Percentiles rank a stretch among this genome's conserved stretches.
phyloP scores from a whole-genome alignment of 768 basidiomycete genomes.

The Clavulina sp. region DNA sequence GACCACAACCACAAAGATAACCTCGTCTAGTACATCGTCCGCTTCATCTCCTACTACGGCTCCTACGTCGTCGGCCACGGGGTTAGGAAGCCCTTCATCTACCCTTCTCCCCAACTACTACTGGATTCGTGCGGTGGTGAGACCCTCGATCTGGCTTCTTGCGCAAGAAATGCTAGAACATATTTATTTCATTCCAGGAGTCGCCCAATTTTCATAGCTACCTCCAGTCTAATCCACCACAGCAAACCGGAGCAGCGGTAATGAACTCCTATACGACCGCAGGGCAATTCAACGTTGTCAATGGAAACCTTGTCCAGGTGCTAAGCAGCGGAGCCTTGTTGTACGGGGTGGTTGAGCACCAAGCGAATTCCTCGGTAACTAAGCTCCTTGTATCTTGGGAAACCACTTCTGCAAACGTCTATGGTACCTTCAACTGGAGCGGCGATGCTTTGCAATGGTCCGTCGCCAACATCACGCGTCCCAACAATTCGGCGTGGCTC shows the following conservation, averaged over 20 bases:
- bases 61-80: slow-evolving; percentile 8
- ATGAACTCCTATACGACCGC: slow-evolving; percentile 27
- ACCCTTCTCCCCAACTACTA: slow-evolving; percentile 34
- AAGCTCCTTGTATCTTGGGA: slow-evolving; percentile 36
- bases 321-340: slow-evolving; percentile 18
- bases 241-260: slow-evolving; percentile 30
- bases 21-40: slow-evolving; percentile 2
- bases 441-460: slow-evolving; percentile 46
- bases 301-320: slow-evolving; percentile 40
- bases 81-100: slow-evolving; percentile 15
- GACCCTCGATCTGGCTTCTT: slow-evolving; percentile 11
- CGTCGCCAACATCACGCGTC: slow-evolving; percentile 25
- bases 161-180: background rate
- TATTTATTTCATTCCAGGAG: slow-evolving; percentile 20
- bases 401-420: slow-evolving; percentile 28
- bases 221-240: slow-evolving; percentile 26
- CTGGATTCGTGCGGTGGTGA: slow-evolving; percentile 40
- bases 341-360: slow-evolving; percentile 33
- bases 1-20: background rate
- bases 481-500: slow-evolving; percentile 1
- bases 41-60: slow-evolving; percentile 13
- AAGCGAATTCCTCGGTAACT: slow-evolving; percentile 27
- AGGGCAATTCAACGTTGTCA: slow-evolving; percentile 36
- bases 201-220: slow-evolving; percentile 46
- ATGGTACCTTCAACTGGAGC: slow-evolving; percentile 31